A percentile compares a stretch with the other conserved stretches of the same genome.
Evolutionary conservation across 495 filamentous ascomycete species (phyloP).

Genomic region (Penicillium paxilli): DNA sequence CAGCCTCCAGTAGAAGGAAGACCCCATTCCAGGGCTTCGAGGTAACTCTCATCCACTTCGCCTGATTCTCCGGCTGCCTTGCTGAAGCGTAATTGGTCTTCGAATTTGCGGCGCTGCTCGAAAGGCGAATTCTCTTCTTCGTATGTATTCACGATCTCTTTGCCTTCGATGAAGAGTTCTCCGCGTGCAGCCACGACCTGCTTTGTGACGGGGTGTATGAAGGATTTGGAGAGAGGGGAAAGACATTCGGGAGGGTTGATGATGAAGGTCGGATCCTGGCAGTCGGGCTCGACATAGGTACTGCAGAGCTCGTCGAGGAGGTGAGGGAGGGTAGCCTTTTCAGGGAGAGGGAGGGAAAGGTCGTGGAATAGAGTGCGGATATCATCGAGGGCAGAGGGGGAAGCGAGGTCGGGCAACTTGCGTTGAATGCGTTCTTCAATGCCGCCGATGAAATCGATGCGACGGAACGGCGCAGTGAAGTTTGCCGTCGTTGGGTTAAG

Average conservation of each 20-base stretch:
- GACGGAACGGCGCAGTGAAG: slow-evolving; percentile 62
- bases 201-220: slow-evolving; percentile 55
- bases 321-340: slow-evolving; percentile 65
- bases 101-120: slow-evolving; percentile 83
- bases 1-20: slow-evolving; percentile 93
- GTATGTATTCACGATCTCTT: slow-evolving; percentile 90
- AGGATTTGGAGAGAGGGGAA: slow-evolving; percentile 89
- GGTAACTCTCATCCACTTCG: slow-evolving; percentile 77
- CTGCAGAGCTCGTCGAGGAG: slow-evolving; percentile 83
- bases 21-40: slow-evolving; percentile 80
- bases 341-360: slow-evolving; percentile 51
- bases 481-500: slow-evolving; percentile 52
- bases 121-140: slow-evolving; percentile 96
- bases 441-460: slow-evolving; percentile 78
- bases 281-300: slow-evolving; percentile 72
- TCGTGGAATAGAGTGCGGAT: slow-evolving; percentile 58
- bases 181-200: slow-evolving; percentile 76
- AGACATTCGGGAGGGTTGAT: slow-evolving; percentile 89
- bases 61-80: slow-evolving; percentile 36
- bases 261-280: slow-evolving; percentile 77
- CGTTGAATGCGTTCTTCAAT: slow-evolving; percentile 66
- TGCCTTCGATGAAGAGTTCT: slow-evolving; percentile 80
- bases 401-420: slow-evolving; percentile 66
- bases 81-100: slow-evolving; percentile 53
- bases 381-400: slow-evolving; percentile 52